Evolutionary conservation across 345 rosid species (phyloP), one percentile per base, ranked within the genome.

Genomic region (Populus simonii): DNA sequence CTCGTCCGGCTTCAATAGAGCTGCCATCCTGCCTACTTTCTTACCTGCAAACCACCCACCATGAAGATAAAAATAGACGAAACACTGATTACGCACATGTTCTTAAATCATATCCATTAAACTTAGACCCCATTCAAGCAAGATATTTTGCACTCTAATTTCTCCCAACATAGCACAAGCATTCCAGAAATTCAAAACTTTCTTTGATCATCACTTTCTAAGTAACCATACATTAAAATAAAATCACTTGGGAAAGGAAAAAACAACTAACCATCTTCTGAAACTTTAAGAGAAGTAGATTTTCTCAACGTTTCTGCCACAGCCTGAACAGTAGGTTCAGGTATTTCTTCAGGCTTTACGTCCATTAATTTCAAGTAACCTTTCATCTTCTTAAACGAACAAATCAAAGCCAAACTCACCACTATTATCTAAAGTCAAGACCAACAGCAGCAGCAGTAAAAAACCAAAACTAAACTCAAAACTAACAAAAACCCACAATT

Each of bases 371-470:
- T 88, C 78, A 96, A 89, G 90, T 92, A 90, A 51, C 80, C 86
- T 81, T 88, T 92, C 99, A 96, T 96, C 89, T 89, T 93, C 83
- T 90, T 85, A 69, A 96, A 96, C 29, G 97, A 89, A 68, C 99
- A 96, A 76, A 96, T 93, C 90, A 96, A 88, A 62, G 91, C 92
- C 89, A 96, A 85, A 77, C 89, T 89, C 35, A 91, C 93, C 97
- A 93, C 98, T 96, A 23, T 81, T 72, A 68, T 7, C 73, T 22
- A 39, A 10, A 79, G 88, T 88, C 74, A 89, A 89, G 89, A 53
- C 43, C 70, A 71, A 82, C 83, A 76, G 63, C 16, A 16, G 20
- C 16, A 33, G 45, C 38, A 35, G 71, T n/a, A 25, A 39, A 70
- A 68, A 45, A 71, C 15, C 12, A 29, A 62, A 66, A n/a, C 9